Evolutionary conservation across 495 filamentous ascomycete species (phyloP), one percentile per base, ranked within the genome.

Genomic region (Tuber microsphaerosporum): DNA sequence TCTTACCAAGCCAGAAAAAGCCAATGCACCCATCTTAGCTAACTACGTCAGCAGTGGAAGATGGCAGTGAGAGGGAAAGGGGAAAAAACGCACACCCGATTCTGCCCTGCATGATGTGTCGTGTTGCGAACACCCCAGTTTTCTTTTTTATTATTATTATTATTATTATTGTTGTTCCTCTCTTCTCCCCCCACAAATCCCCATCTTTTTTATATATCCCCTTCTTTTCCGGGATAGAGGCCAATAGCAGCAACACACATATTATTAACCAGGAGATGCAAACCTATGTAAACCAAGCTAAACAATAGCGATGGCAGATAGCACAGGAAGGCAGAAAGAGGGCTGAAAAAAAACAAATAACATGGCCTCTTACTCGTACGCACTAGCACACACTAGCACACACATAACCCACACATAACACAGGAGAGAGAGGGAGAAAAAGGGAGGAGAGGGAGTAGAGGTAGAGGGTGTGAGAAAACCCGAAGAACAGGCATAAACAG

Each of bases 301-400:
- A 65, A 65, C 12, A 65, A 65, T 65, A n/a, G 20, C 48, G 22
- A 56, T 22, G 8, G 48, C 8, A 56, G 20, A 56, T 56, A 65
- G 26, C 56, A 65, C 56, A 34, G 14, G 12, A 65, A 65, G 56
- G 56, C 56, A 65, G 56, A 65, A 65, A 65, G 31, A 34, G 56
- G 56, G 56, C 56, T 65, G 56, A 37, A 65, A 65, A 65, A 65
- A 65, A 65, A 65, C 26, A 65, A 65, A 34, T 65, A 34, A 16
- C n/a, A 31, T 31, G 12, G 10, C n/a, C 26, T 16, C 56, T 26
- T 61, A 16, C 56, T 61, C 56, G 56, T 31, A 61, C n/a, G 6
- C 48, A n/a, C 42, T 12, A 3, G 45, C 5, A 19, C 45, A 20
- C 45, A 46, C 56, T 34, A 65, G 56, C 4, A 6, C 26, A 65